Evolutionary conservation across 805 yeast species (phyloP), one percentile per base, ranked within the genome.

Genomic region (Starmera quercuum): DNA sequence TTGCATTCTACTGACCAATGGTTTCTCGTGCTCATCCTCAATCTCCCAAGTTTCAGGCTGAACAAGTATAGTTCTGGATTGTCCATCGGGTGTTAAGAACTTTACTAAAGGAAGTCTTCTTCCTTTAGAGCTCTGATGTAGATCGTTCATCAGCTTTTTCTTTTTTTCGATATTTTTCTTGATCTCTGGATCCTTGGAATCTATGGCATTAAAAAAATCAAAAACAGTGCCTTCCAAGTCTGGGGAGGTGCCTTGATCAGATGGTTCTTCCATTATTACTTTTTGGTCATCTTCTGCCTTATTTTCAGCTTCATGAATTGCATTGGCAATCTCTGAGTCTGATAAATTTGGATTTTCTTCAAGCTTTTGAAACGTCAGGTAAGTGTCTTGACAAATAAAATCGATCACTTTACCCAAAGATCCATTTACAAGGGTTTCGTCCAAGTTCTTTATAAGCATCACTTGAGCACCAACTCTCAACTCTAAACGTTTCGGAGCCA

Each of bases 21-120:
- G 73, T 7, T 65, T 65, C 15, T 81, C 85, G 17, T 67, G 60
- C 33, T 82, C 86, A 55, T 86, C 94, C 42, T 80, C 90, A 16
- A 84, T 64, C 0, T 68, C 70, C 86, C 96, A 90, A 11, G 66
- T 66, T 51, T 90, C 97, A 0, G 88, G 86, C 41, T 77, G 82
- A 4, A 87, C 82, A 10, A 88, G 57, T 1, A 85, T 78, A n/a
- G 79, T 79, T 40, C 95, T 59, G 1, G 83, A 69, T 3, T 75
- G 68, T 2, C 86, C 82, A 47, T 84, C 87, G 0, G 83, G 73
- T 3, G 78, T 62, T 29, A 73, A 59, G 50, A 92, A 92, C 32
- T 84, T 65, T 0, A 90, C 96, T 16, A 86, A 58, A 0, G 98
- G 98, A 44, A 74, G 66, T 35, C 69, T 66, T 10, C 66, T 59